These are phyloP conservation scores for Phytophthora pseudosyringae DNA, from an alignment of 352 stramenopile species.

Conservation along the genomic window DNA sequence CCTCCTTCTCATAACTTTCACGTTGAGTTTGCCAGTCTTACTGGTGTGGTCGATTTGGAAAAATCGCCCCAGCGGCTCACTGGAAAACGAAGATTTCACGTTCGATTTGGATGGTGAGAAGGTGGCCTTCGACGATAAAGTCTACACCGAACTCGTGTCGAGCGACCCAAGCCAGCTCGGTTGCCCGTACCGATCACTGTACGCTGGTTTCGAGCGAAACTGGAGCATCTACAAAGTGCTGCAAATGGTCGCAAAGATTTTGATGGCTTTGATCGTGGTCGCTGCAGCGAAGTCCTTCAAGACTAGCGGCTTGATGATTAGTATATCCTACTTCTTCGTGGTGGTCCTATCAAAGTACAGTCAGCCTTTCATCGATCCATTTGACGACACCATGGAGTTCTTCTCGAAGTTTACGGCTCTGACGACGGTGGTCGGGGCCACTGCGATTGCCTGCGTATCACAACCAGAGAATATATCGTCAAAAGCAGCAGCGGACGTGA, in stretches of 20 bases:
- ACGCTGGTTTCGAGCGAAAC: background rate
- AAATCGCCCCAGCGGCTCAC: background rate
- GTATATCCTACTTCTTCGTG: background rate
- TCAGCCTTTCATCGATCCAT: background rate
- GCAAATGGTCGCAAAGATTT: background rate
- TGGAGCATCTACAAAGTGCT: constrained; percentile 4
- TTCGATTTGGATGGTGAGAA: constrained; percentile 1
- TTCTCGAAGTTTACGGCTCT: background rate
- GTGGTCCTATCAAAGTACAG: background rate
- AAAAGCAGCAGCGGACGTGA: background rate
- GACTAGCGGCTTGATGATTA: background rate
- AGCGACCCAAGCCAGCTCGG: background rate
- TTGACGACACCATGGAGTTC: background rate
- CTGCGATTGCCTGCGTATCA: background rate
- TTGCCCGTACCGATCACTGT: background rate
- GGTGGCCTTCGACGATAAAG: background rate
- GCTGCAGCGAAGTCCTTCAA: background rate
- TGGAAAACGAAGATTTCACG: background rate
- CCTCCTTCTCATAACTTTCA: background rate
- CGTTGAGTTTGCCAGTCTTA: background rate
- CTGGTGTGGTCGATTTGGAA: background rate
- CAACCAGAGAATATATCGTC: background rate
- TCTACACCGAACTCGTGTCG: background rate
- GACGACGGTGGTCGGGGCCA: background rate
- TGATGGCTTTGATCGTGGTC: background rate